Percentiles rank a stretch among this genome's conserved stretches.
These are phyloP conservation scores for Nakazawaea peltata DNA, from an alignment of 805 yeast species.

Conservation along the genomic window DNA sequence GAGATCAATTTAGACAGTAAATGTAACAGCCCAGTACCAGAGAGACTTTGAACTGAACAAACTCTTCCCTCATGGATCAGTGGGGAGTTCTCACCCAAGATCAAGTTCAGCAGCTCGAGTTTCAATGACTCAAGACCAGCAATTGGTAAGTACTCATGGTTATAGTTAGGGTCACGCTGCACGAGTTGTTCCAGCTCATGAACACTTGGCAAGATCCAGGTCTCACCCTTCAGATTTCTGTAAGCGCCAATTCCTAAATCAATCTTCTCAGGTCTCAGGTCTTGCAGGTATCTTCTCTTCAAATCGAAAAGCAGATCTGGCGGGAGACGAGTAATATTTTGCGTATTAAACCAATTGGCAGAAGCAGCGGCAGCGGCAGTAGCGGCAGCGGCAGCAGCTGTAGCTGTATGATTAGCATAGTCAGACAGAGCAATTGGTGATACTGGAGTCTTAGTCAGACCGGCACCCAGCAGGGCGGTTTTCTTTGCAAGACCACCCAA, in stretches of 20 bases:
- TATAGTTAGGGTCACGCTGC: conserved; percentile 34
- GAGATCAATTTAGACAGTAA: conserved; percentile 73
- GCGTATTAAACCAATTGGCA: conserved; percentile 3
- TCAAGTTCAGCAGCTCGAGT: conserved; percentile 42
- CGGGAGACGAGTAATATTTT: conserved; percentile 30
- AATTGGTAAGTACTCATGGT: conserved; percentile 85
- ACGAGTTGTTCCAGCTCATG: conserved; percentile 52
- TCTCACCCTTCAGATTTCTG: conserved; percentile 80
- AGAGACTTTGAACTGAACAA: conserved; percentile 79
- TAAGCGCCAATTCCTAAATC: conserved; percentile 87
- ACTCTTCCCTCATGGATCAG: conserved; percentile 32
- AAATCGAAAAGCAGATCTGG: conserved; percentile 44
- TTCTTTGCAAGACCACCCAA: no score
- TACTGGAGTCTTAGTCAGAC: no score
- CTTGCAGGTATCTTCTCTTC: conserved; percentile 50
- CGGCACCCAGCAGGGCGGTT: no score
- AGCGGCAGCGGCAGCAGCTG: no score
- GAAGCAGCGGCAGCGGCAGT: no score
- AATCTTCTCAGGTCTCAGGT: conserved; percentile 46
- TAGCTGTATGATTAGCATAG: no score
- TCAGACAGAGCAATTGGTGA: no score
- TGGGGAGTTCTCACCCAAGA: conserved; percentile 37
- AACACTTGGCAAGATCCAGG: conserved; percentile 80
- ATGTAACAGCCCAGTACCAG: conserved; percentile 93
- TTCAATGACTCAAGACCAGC: conserved; percentile 69